A percentile compares a stretch with the other conserved stretches of the same genome.
phyloP scores from a whole-genome alignment of 148 eudicot species.

The Salicornia ramosissima region DNA sequence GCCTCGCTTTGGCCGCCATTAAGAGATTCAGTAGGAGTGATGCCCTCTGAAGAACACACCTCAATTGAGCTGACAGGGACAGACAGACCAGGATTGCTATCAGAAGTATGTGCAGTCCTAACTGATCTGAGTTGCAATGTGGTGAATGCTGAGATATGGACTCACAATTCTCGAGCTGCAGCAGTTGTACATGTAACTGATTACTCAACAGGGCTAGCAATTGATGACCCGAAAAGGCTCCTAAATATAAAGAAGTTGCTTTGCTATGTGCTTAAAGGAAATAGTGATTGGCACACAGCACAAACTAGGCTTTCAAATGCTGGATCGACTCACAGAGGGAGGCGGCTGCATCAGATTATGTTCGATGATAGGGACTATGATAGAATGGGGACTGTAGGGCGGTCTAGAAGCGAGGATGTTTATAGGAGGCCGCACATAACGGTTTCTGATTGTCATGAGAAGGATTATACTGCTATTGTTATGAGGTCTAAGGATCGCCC shows the following conservation, averaged over 20 bases:
- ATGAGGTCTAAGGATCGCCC: conserved; percentile 86
- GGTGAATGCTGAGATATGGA: conserved; percentile 84
- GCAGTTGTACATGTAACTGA: conserved; percentile 80
- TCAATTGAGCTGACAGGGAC: conserved; percentile 72
- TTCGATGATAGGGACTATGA: conserved; percentile 84
- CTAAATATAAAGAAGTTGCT: conserved; percentile 54
- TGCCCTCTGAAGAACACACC: conserved; percentile 71
- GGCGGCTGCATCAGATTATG: conserved; percentile 90
- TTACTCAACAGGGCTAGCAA: conserved; percentile 41
- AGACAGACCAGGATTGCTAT: conserved; percentile 75
- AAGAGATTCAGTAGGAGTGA: conserved; percentile 64
- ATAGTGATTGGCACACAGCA: conserved; percentile 53
- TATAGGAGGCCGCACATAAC: conserved; percentile 47
- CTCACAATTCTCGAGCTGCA: conserved; percentile 83
- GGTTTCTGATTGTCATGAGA: conserved; percentile 57
- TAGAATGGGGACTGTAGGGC: conserved; percentile 32
- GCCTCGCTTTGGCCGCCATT: conserved; percentile 43
- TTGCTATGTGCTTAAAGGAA: conserved; percentile 63
- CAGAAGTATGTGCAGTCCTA: conserved; percentile 79
- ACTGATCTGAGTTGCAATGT: conserved; percentile 61
- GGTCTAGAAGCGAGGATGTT: conserved; percentile 24
- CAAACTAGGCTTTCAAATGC: conserved; percentile 62
- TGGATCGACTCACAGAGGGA: conserved; percentile 58
- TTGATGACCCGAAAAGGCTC: conserved; percentile 63
- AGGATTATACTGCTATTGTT: conserved; percentile 67